phyloP scores from a whole-genome alignment of 306 rosid species.

The Ziziphus jujuba region DNA sequence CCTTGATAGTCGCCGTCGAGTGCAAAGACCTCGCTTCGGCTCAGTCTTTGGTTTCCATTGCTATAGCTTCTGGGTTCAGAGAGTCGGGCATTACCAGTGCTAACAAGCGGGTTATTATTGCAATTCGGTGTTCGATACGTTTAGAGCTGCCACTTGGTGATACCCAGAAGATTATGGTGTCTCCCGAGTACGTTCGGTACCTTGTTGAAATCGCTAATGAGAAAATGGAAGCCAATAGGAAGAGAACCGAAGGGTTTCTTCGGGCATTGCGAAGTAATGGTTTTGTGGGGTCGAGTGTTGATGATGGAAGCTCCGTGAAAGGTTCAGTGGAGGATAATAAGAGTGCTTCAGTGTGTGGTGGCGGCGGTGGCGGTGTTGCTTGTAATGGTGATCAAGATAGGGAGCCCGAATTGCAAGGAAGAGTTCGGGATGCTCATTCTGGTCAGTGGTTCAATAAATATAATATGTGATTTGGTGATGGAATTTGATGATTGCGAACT shows the following conservation, averaged over 20 bases:
- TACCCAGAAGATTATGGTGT: constrained; percentile 51
- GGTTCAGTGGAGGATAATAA: constrained; percentile 14
- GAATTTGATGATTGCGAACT: not conserved
- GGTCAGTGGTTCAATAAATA: constrained; percentile 35
- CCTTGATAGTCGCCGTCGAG: constrained; percentile 82
- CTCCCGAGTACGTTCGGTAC: constrained; percentile 64
- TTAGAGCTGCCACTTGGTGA: constrained; percentile 83
- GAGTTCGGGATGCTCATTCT: constrained; percentile 30
- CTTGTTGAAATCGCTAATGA: constrained; percentile 70
- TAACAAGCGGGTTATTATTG: constrained; percentile 75
- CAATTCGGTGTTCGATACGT: constrained; percentile 86
- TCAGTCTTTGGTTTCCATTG: constrained; percentile 71
- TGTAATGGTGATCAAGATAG: constrained; percentile 16
- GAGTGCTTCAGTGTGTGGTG: constrained; percentile 1
- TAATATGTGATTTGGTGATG: not conserved
- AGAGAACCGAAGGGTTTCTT: constrained; percentile 72
- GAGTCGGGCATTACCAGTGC: constrained; percentile 84
- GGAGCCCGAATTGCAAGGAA: constrained; percentile 29
- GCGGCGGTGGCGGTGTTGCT: not conserved
- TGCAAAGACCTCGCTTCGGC: constrained; percentile 76
- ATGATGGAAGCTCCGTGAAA: not conserved
- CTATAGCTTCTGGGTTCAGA: constrained; percentile 85
- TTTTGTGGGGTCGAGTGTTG: constrained; percentile 16
- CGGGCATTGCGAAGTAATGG: constrained; percentile 38
- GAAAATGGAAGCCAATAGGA: constrained; percentile 80